phyloP scores from a whole-genome alignment of 495 filamentous ascomycete species.

The Neurospora sp. region DNA sequence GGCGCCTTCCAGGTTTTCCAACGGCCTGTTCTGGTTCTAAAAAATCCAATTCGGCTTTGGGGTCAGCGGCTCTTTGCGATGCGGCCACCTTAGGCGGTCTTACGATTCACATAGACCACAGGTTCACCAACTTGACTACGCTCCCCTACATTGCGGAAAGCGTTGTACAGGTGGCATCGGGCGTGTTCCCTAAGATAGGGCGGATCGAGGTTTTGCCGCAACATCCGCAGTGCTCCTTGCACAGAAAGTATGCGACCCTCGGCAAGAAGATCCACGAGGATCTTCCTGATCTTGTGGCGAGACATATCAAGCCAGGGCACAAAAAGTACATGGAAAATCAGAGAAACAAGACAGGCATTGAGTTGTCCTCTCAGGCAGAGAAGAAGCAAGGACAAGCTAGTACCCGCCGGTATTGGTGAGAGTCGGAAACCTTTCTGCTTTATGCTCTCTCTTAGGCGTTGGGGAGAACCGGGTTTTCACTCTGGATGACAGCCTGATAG shows the following conservation, averaged over 20 bases:
- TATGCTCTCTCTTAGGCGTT: not conserved
- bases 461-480: too few relatives aligned
- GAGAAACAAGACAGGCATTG: not conserved
- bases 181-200: not conserved
- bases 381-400: not conserved
- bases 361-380: not conserved
- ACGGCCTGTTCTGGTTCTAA: not conserved
- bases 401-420: not conserved
- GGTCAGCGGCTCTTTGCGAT: not conserved
- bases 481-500: too few relatives aligned
- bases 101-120: not conserved
- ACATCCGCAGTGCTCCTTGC: not conserved
- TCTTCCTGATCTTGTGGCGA: not conserved
- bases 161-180: not conserved
- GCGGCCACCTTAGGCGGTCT: not conserved
- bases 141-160: not conserved
- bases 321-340: not conserved
- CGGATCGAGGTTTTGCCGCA: not conserved
- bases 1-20: accelerated
- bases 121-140: too few relatives aligned
- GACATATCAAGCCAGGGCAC: not conserved
- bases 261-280: not conserved
- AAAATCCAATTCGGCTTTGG: too few relatives aligned
- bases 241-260: not conserved
- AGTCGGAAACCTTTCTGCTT: not conserved